These are phyloP conservation scores for Poa annua DNA, from an alignment of 176 grass and related monocot species.

Conservation along the genomic window DNA sequence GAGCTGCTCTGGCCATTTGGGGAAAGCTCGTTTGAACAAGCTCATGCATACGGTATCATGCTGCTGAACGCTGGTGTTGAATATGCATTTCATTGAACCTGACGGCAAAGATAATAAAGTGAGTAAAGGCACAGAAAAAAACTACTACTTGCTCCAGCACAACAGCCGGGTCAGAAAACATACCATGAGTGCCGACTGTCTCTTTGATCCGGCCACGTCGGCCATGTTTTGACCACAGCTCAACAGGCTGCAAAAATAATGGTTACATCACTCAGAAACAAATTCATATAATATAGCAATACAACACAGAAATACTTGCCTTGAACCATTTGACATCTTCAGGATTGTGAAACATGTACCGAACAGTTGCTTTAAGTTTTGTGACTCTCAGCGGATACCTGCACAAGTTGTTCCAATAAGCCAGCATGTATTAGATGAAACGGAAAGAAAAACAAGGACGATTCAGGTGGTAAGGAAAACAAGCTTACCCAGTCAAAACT, in stretches of 20 bases:
- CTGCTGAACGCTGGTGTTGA: slow-evolving; percentile 86
- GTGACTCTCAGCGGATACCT: slow-evolving; percentile 97
- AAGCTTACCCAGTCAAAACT: slow-evolving; percentile 86
- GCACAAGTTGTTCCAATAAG: slow-evolving; percentile 32
- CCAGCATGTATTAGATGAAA: slow-evolving; percentile 6
- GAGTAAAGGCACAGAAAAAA: slow-evolving; percentile 28
- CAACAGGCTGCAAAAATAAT: slow-evolving; percentile 68
- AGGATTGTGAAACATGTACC: slow-evolving; percentile 94
- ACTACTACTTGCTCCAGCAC: neutral
- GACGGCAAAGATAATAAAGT: neutral
- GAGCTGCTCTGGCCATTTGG: slow-evolving; percentile 86
- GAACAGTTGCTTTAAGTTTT: slow-evolving; percentile 82
- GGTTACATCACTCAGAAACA: neutral
- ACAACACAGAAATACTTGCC: slow-evolving; percentile 51
- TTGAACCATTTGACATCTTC: slow-evolving; percentile 96
- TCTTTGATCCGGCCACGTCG: slow-evolving; percentile 87
- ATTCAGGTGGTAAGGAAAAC: slow-evolving; percentile 3
- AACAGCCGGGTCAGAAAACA: neutral
- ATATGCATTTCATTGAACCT: slow-evolving; percentile 96
- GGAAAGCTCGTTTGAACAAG: slow-evolving; percentile 82
- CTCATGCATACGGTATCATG: slow-evolving; percentile 96
- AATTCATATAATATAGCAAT: neutral
- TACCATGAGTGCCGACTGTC: slow-evolving; percentile 95
- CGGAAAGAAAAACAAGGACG: slow-evolving; percentile 29
- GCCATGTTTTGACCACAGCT: slow-evolving; percentile 89